These are phyloP conservation scores for Hanseniaspora hatyaiensis DNA, from an alignment of 805 yeast species.

Conservation along the genomic window DNA sequence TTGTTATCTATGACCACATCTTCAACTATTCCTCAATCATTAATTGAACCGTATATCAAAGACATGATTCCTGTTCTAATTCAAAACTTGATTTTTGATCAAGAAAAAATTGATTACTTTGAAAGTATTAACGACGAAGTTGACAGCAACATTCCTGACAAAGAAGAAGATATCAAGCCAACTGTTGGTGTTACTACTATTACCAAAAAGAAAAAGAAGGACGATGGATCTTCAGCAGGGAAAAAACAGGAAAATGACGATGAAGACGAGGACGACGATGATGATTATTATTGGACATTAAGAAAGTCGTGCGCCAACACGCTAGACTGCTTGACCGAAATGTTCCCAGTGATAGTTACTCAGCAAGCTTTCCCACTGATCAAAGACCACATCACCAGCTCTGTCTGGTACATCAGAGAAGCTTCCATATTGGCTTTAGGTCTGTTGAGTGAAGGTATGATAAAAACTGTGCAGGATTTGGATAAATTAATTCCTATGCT, in stretches of 20 bases:
- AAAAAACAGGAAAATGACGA: constrained; percentile 54
- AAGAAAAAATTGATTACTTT: constrained; percentile 57
- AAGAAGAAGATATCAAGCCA: constrained; percentile 80
- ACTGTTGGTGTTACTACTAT: constrained; percentile 39
- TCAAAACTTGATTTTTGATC: constrained; percentile 76
- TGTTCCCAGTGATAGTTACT: constrained; percentile 56
- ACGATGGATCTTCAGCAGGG: constrained; percentile 23
- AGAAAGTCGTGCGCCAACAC: constrained; percentile 94
- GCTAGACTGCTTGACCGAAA: constrained; percentile 64
- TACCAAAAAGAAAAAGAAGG: constrained; percentile 34
- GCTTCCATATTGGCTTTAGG: constrained; percentile 91
- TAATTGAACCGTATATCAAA: constrained; percentile 47
- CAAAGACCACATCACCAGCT: constrained; percentile 54
- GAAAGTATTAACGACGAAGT: constrained; percentile 48
- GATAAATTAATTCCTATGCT: constrained; percentile 76
- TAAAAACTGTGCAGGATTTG: constrained; percentile 54
- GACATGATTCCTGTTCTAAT: constrained; percentile 66
- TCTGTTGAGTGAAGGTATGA: constrained; percentile 84
- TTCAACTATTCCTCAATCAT: constrained; percentile 39
- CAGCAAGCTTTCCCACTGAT: constrained; percentile 60
- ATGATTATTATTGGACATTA: constrained; percentile 71
- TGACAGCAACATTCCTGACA: constrained; percentile 67
- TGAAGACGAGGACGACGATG: constrained; percentile 58
- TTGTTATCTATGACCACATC: constrained; percentile 62
- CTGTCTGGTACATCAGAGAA: constrained; percentile 82